Percentiles rank a stretch among this genome's conserved stretches.
Evolutionary conservation across 345 rosid genomes (phyloP).

Genomic region (Arabis hirsuta): DNA sequence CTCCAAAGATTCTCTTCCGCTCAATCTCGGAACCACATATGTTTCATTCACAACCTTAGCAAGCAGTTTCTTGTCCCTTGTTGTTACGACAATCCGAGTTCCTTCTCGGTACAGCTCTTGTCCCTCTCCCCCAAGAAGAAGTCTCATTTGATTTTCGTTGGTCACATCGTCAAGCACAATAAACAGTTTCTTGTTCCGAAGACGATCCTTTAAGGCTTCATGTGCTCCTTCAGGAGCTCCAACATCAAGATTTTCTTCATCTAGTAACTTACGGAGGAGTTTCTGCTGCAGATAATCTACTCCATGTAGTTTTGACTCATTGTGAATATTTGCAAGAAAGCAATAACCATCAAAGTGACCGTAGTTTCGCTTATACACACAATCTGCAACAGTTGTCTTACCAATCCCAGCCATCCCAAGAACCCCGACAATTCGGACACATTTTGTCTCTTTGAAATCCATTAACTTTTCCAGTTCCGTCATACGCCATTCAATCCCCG

Average conservation of each 20-base stretch:
- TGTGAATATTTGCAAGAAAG: slow-evolving; percentile 21
- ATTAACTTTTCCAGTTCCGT: slow-evolving; percentile 12
- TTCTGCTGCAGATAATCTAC: slow-evolving; percentile 17
- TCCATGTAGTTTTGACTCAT: slow-evolving; percentile 17
- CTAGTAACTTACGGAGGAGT: slow-evolving; percentile 34
- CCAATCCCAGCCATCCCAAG: slow-evolving; percentile 46
- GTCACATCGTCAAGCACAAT: slow-evolving; percentile 38
- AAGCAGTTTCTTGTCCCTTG: slow-evolving; percentile 40
- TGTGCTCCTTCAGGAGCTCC: slow-evolving; percentile 38
- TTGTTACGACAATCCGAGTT: slow-evolving; percentile 39
- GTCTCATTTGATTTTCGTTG: slow-evolving; percentile 13
- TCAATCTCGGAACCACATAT: slow-evolving; percentile 28
- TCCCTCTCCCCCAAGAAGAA: slow-evolving; percentile 22
- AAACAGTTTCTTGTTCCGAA: slow-evolving; percentile 23
- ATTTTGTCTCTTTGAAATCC: not conserved
- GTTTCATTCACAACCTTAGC: slow-evolving; percentile 13
- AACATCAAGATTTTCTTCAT: slow-evolving; percentile 29
- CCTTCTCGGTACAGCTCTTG: slow-evolving; percentile 29
- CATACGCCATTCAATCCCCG: slow-evolving; percentile 18
- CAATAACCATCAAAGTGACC: slow-evolving; percentile 17
- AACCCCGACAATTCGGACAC: slow-evolving; percentile 30
- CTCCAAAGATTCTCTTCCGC: slow-evolving; percentile 33
- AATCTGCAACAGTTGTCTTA: slow-evolving; percentile 19
- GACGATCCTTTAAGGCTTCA: slow-evolving; percentile 14
- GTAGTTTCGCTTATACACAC: slow-evolving; percentile 22